phyloP scores from a whole-genome alignment of 306 rosid genomes.

The Cucurbita argyrosperma region DNA sequence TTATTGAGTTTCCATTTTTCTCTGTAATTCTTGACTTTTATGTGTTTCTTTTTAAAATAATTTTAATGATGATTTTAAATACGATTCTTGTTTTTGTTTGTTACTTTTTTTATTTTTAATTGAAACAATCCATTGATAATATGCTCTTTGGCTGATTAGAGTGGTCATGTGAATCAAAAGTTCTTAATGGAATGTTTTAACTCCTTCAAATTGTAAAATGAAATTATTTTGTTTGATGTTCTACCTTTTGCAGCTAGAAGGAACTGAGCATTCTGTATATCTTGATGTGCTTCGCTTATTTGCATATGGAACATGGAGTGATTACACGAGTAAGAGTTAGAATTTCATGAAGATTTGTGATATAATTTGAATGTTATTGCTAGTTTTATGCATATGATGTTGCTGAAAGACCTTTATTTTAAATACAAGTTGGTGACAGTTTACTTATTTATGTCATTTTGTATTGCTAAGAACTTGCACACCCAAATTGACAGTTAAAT shows the following conservation, averaged over 20 bases:
- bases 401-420: neutral
- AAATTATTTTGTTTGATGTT: conserved; percentile 5
- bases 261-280: conserved; percentile 40
- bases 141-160: neutral
- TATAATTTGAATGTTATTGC: neutral
- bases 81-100: no score
- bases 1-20: neutral
- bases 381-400: neutral
- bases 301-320: conserved; percentile 91
- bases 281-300: conserved; percentile 68
- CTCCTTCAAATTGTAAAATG: neutral
- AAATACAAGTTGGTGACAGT: neutral
- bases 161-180: neutral
- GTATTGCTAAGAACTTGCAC: neutral
- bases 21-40: neutral
- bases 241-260: conserved; percentile 50
- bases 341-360: neutral
- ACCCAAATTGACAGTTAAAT: neutral
- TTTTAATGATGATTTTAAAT: no score
- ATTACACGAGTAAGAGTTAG: conserved; percentile 59
- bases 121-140: neutral
- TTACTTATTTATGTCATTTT: neutral
- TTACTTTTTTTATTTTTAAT: neutral
- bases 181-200: neutral
- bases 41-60: no score